Base-by-base conservation (phyloP, 106 monocot genomes). In the Triglochin maritima region DNA sequence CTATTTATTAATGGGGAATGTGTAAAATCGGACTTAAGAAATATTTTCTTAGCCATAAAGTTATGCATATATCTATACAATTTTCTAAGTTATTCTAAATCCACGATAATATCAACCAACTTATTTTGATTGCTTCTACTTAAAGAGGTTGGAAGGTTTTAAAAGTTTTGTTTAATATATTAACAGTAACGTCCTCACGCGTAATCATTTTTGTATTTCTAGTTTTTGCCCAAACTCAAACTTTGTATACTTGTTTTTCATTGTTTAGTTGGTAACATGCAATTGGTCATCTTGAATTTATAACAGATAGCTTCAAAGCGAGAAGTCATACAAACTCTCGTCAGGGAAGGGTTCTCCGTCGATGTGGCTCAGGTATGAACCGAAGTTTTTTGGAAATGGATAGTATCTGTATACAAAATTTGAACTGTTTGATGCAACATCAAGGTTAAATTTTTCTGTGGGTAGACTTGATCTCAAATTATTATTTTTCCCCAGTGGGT, bases 361-460 rank as follows among this genome's bases (percentile, higher is more conserved):
- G 96, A 90, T 69, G 80, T 96, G n/a, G 90, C 96, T 49, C 79
- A 81, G 83, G 96, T 91, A 81, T 70, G 29, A 29, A 29, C 29
- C 29, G 1, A 29, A 29, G 29, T 52, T 1, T 52, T 52, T 52
- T 7, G 52, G 52, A 52, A 52, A 11, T 7, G 52, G 9, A 52
- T 52, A 52, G 1, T 52, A 52, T 7, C 52, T 8, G 52, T 52
- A 52, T 7, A 8, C 11, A 11, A 6, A 1, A 29, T 29, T 29
- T 29, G 29, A 29, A 29, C 29, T 29, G 29, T 29, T 29, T 29
- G 29, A 29, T 29, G 29, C 29, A 29, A 29, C 29, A 29, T 29
- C 29, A 29, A 29, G 29, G 29, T 29, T 55, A 5, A n/a, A 55
- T 55, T 55, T 12, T n/a, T 5, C 2, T 2, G 2, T 2, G 3